A percentile compares a stretch with the other conserved stretches of the same genome.
These are phyloP conservation scores for Thalia dealbata DNA, from an alignment of 176 grass and related monocot genomes.

Conservation along the genomic window DNA sequence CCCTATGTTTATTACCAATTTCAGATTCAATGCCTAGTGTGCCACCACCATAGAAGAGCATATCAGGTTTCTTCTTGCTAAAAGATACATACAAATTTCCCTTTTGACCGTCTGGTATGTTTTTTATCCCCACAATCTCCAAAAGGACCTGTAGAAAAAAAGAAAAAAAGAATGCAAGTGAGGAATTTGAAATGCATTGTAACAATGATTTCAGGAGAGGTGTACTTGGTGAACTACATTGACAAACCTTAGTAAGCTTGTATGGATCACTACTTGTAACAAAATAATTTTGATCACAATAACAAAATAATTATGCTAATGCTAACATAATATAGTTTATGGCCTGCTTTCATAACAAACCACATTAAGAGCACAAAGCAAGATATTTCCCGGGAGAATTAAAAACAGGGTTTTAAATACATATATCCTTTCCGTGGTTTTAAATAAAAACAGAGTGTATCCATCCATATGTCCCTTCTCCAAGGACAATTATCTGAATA, in stretches of 20 bases:
- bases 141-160: slow-evolving; percentile 56
- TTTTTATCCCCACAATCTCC: slow-evolving; percentile 75
- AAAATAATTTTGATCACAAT: too few relatives aligned
- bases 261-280: not conserved
- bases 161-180: slow-evolving; percentile 7
- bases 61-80: slow-evolving; percentile 60
- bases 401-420: too few relatives aligned
- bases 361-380: too few relatives aligned
- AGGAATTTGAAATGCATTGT: not conserved
- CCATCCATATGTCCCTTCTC: too few relatives aligned
- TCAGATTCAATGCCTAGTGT: slow-evolving; percentile 43
- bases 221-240: not conserved
- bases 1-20: slow-evolving; percentile 40
- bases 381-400: too few relatives aligned
- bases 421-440: too few relatives aligned
- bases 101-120: slow-evolving; percentile 43
- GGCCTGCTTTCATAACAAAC: too few relatives aligned
- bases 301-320: too few relatives aligned
- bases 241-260: not conserved
- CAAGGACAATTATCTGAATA: not conserved
- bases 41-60: slow-evolving; percentile 49
- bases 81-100: slow-evolving; percentile 57
- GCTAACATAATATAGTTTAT: too few relatives aligned
- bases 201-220: not conserved
- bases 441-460: too few relatives aligned